Evolutionary conservation across 495 filamentous ascomycete genomes (phyloP).

Genomic region (Aspergillus affinis): DNA sequence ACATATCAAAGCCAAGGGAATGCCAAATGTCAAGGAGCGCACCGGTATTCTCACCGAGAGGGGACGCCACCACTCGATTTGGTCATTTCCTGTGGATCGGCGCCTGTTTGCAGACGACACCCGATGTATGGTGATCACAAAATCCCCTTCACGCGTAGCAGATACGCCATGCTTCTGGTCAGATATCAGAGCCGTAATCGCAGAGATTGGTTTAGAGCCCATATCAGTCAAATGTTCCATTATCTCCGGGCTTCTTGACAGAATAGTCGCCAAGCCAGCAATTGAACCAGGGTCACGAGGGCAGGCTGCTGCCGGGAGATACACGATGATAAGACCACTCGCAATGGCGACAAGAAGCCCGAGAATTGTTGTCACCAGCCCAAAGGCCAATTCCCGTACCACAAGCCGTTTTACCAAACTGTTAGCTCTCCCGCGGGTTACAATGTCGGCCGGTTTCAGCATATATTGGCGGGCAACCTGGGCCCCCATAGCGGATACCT

Average conservation of each 20-base stretch:
- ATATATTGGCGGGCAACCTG: too few species aligned
- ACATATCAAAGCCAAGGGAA: conserved; percentile 16
- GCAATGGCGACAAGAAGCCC: too few species aligned
- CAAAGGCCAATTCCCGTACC: too few species aligned
- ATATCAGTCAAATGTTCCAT: conserved; percentile 2
- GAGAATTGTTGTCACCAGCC: too few species aligned
- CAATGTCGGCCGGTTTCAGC: too few species aligned
- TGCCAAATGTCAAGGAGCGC: conserved; percentile 5
- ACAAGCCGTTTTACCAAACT: too few species aligned
- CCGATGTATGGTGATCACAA: not conserved
- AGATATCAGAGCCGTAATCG: not conserved
- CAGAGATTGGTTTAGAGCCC: conserved; percentile 2
- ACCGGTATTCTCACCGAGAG: conserved; percentile 7
- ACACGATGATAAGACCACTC: too few species aligned
- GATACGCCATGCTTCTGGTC: not conserved
- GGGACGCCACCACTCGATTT: conserved; percentile 13
- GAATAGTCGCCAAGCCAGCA: conserved; percentile 16
- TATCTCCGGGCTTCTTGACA: conserved; percentile 13
- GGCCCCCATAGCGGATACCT: too few species aligned
- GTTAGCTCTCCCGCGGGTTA: too few species aligned
- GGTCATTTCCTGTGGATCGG: not conserved
- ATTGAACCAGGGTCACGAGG: conserved; percentile 19
- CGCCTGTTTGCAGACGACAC: not conserved
- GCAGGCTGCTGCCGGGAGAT: not conserved
- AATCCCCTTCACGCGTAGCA: not conserved